Evolutionary conservation across 352 stramenopile species (phyloP).

Genomic region (Phytophthora kernoviae): DNA sequence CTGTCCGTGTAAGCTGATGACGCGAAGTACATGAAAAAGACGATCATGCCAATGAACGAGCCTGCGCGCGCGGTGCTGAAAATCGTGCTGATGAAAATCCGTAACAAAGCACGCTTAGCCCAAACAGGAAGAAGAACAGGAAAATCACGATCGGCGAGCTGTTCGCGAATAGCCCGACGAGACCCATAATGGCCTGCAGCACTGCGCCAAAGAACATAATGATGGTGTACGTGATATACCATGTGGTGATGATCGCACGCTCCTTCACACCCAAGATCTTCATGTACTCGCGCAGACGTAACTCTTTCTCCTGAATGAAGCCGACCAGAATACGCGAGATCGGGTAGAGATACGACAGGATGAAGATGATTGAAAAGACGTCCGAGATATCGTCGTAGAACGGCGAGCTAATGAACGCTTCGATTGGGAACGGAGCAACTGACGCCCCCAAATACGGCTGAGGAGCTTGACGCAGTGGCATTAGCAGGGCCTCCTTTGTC

Average conservation of each 20-base stretch:
- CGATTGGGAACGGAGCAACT: conserved; percentile 45
- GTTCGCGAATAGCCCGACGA: conserved; percentile 43
- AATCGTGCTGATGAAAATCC: conserved; percentile 68
- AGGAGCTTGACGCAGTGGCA: conserved; percentile 41
- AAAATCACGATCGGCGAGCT: conserved; percentile 65
- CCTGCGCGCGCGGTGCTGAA: conserved; percentile 68
- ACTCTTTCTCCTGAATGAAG: conserved; percentile 91
- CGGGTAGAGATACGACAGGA: conserved; percentile 88
- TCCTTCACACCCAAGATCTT: conserved; percentile 91
- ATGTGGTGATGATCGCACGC: conserved; percentile 56
- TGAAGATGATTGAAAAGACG: conserved; percentile 86
- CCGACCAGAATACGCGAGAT: conserved; percentile 78
- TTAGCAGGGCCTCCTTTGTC: conserved; percentile 27
- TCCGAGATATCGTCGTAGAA: conserved; percentile 67
- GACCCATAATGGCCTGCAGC: conserved; percentile 47
- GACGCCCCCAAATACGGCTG: conserved; percentile 43
- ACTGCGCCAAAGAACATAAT: conserved; percentile 76
- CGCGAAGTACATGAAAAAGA: conserved; percentile 88
- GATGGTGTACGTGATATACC: conserved; percentile 88
- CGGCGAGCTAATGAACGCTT: conserved; percentile 36
- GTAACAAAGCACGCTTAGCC: conserved; percentile 41
- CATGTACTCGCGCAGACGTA: conserved; percentile 87
- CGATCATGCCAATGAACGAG: conserved; percentile 73
- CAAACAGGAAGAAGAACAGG: conserved; percentile 77
- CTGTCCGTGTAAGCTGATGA: conserved; percentile 34